Percentiles rank a stretch among this genome's conserved stretches.
Conservation (phyloP, 768 basidiomycete genomes). For the Calvatia gigantea region DNA sequence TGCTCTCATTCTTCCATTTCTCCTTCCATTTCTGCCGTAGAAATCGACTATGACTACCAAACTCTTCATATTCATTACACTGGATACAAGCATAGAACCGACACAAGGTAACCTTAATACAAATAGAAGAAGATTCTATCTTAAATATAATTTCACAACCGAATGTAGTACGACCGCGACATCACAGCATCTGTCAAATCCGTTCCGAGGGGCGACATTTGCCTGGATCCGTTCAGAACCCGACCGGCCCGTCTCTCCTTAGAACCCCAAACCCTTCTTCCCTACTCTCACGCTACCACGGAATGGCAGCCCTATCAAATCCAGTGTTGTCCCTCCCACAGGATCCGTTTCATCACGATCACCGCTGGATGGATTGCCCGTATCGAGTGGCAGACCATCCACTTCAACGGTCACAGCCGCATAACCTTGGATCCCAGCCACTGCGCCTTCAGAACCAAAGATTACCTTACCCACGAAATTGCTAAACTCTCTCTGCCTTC, state of each 20-base stretch:
- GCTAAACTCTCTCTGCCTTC: slow-evolving; percentile 72
- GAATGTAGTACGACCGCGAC: too few relatives aligned
- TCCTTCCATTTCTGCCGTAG: too few relatives aligned
- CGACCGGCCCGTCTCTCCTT: neutral
- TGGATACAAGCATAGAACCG: too few relatives aligned
- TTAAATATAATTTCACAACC: too few relatives aligned
- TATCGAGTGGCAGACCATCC: slow-evolving; percentile 54
- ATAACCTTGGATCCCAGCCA: slow-evolving; percentile 64
- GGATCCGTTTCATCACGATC: slow-evolving; percentile 19
- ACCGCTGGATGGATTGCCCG: slow-evolving; percentile 13
- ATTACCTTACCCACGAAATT: slow-evolving; percentile 79
- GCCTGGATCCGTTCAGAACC: too few relatives aligned
- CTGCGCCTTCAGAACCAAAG: slow-evolving; percentile 59
- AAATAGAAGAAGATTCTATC: too few relatives aligned
- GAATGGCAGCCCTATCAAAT: slow-evolving; percentile 63
- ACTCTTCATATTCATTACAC: too few relatives aligned
- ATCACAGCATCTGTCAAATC: neutral
- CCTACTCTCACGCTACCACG: slow-evolving; percentile 63
- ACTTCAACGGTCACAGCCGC: slow-evolving; percentile 60
- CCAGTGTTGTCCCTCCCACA: slow-evolving; percentile 37
- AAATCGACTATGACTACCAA: too few relatives aligned
- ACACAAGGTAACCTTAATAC: too few relatives aligned
- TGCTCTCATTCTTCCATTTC: too few relatives aligned
- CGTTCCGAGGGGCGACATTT: neutral
- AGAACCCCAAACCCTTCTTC: slow-evolving; percentile 37